phyloP scores from a whole-genome alignment of 2,329 filamentous ascomycete species.

The Sporothrix humicola region DNA sequence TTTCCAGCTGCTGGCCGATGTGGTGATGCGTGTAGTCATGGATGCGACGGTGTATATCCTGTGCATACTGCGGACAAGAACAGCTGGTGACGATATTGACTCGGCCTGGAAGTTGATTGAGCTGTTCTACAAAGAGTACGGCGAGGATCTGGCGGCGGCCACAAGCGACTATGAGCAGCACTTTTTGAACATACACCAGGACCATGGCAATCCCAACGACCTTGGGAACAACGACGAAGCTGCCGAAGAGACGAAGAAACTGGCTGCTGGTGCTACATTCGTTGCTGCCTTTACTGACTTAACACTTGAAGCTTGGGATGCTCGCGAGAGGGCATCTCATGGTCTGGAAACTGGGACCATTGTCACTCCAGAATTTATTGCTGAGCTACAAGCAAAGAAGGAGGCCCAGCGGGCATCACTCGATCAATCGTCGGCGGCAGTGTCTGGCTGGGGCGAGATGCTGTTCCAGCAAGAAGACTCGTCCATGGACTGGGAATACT shows the following conservation, averaged over 20 bases:
- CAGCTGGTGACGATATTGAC: constrained; percentile 21
- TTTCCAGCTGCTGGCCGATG: constrained; percentile 42
- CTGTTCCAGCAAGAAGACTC: constrained; percentile 24
- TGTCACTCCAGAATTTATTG: constrained; percentile 13
- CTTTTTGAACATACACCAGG: background rate
- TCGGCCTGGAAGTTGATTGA: constrained; percentile 43
- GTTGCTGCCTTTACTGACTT: constrained; percentile 34
- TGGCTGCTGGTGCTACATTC: constrained; percentile 22
- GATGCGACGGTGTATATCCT: constrained; percentile 45
- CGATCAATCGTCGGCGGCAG: background rate
- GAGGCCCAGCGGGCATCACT: background rate
- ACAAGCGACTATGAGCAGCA: constrained; percentile 11
- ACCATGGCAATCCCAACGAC: background rate
- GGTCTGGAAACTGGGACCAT: background rate
- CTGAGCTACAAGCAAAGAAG: constrained; percentile 15
- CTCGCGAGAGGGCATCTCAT: constrained; percentile 8
- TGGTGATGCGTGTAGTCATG: constrained; percentile 41
- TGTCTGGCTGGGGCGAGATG: constrained; percentile 17
- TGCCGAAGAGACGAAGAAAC: constrained; percentile 20
- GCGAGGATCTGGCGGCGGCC: constrained; percentile 34
- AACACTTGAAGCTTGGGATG: constrained; percentile 35
- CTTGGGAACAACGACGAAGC: constrained; percentile 21
- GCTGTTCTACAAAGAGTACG: constrained; percentile 40
- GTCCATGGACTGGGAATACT: constrained; percentile 34
- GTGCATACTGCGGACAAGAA: constrained; percentile 42